These are phyloP conservation scores for Eucalyptus tenuipes DNA, from an alignment of 345 rosid genomes.

Conservation along the genomic window DNA sequence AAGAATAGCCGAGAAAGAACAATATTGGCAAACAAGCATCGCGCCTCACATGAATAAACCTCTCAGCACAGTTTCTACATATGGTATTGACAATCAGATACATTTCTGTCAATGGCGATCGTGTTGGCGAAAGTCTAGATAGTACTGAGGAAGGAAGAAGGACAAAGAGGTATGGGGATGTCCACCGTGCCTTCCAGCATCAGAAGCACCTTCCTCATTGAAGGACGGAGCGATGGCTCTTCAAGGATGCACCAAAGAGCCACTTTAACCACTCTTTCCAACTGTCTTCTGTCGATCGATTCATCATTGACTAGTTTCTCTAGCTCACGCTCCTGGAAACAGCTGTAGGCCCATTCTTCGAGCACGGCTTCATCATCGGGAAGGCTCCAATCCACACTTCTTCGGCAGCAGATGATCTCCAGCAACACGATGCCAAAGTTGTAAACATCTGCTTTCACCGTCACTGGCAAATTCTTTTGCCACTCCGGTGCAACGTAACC, in stretches of 20 bases:
- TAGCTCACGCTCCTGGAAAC: conserved; percentile 6
- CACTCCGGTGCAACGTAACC: conserved; percentile 26
- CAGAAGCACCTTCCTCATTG: conserved; percentile 10
- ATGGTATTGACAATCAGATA: background rate
- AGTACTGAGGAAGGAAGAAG: background rate
- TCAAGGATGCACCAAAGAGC: conserved; percentile 14
- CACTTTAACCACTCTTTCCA: conserved; percentile 8
- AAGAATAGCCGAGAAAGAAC: background rate
- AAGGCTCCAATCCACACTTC: background rate
- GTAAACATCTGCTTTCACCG: conserved; percentile 11
- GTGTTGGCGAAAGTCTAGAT: background rate
- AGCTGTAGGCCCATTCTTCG: conserved; percentile 5
- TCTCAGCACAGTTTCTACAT: background rate
- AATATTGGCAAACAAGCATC: background rate
- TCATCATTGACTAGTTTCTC: conserved; percentile 4
- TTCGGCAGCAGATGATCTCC: conserved; percentile 11
- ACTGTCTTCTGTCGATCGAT: background rate
- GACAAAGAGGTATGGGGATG: background rate
- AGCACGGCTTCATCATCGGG: conserved; percentile 1
- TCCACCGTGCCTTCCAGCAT: conserved; percentile 12
- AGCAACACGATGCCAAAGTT: conserved; percentile 14
- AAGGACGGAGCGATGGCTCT: conserved; percentile 5
- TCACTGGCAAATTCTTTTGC: background rate
- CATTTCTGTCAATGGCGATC: background rate
- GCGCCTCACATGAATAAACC: background rate